A percentile compares a stretch with the other conserved stretches of the same genome.
These are phyloP conservation scores for Bryoglossum gracile DNA, from an alignment of 495 filamentous ascomycete genomes.

Conservation along the genomic window DNA sequence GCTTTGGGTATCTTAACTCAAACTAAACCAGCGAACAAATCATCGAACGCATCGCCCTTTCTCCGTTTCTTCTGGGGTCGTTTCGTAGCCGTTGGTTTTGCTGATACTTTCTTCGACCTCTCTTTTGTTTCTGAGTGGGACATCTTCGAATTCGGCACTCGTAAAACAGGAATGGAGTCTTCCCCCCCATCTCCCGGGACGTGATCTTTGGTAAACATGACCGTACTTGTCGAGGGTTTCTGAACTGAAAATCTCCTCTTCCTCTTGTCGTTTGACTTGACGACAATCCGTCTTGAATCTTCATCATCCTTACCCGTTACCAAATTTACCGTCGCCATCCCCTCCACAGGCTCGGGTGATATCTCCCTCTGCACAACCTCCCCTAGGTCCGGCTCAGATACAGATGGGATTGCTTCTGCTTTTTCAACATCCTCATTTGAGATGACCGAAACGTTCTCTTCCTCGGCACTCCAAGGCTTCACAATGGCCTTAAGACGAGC, in stretches of 20 bases:
- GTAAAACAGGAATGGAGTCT: no score
- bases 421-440: conserved; percentile 1
- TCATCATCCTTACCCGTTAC: background rate
- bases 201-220: no score
- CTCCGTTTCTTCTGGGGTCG: conserved; percentile 34
- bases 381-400: conserved; percentile 1
- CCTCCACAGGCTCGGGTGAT: background rate
- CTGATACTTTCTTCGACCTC: background rate
- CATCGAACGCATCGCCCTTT: conserved; percentile 55
- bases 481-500: conserved; percentile 49
- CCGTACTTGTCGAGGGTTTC: no score
- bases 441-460: background rate
- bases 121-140: conserved; percentile 12
- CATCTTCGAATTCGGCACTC: no score
- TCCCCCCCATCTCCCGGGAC: no score
- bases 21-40: conserved; percentile 49
- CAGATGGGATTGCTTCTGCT: conserved; percentile 6
- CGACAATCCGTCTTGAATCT: background rate
- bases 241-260: no score
- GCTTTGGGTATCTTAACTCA: no score
- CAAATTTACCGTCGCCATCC: conserved; percentile 1
- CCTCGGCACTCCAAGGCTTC: conserved; percentile 11
- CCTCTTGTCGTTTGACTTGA: no score
- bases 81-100: conserved; percentile 11
- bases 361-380: background rate